Evolutionary conservation across 2,329 filamentous ascomycete genomes (phyloP).

Genomic region (Hypomyces rosellus): DNA sequence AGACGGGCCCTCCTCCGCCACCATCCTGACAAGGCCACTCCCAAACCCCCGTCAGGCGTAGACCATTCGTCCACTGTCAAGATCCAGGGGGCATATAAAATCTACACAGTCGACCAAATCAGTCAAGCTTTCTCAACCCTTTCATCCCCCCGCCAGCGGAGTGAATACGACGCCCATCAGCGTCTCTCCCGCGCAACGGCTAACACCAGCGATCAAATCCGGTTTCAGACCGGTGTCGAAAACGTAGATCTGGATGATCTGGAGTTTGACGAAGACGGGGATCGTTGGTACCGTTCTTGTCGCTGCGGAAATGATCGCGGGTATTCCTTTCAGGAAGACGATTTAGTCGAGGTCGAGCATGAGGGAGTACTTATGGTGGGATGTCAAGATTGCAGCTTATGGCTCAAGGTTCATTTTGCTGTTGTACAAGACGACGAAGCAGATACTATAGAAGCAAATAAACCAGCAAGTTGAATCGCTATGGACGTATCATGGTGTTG

Average conservation of each 20-base stretch:
- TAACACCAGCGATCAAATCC: slow-evolving; percentile 13
- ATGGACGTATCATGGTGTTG: no score
- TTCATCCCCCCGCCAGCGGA: slow-evolving; percentile 41
- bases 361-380: slow-evolving; percentile 58
- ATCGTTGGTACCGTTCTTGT: slow-evolving; percentile 51
- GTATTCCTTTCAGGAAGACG: slow-evolving; percentile 51
- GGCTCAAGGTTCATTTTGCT: slow-evolving; percentile 59
- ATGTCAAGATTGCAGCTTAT: slow-evolving; percentile 61
- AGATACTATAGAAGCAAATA: slow-evolving; percentile 11
- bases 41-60: neutral
- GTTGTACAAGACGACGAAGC: slow-evolving; percentile 35
- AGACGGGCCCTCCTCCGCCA: slow-evolving; percentile 57
- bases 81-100: neutral
- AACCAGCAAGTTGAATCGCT: slow-evolving; percentile 18
- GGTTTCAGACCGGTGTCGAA: slow-evolving; percentile 55
- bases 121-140: slow-evolving; percentile 52
- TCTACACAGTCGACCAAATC: slow-evolving; percentile 58
- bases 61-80: neutral
- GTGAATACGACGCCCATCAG: slow-evolving; percentile 49
- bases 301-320: slow-evolving; percentile 59
- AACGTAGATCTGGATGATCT: slow-evolving; percentile 61
- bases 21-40: slow-evolving; percentile 55
- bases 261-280: slow-evolving; percentile 40
- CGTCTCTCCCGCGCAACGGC: slow-evolving; percentile 25
- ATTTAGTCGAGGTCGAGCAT: slow-evolving; percentile 53